Conservation (phyloP, 2,329 filamentous ascomycete genomes). For the Colletotrichum horii region DNA sequence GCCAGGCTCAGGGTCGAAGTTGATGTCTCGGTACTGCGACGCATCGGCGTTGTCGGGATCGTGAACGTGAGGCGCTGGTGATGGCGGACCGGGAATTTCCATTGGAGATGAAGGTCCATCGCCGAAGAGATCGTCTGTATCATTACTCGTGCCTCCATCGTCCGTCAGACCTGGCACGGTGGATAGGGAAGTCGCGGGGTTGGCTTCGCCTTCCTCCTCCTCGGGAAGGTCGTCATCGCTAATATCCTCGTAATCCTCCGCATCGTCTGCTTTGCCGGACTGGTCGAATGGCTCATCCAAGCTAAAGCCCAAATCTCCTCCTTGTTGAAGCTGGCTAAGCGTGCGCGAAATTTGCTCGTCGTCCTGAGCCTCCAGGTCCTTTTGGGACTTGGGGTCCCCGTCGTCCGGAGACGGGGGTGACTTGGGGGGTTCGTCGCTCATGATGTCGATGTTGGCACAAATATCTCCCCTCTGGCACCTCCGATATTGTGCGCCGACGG, state of each 20-base stretch:
- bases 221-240: slow-evolving; percentile 90
- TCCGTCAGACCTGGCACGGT: slow-evolving; percentile 59
- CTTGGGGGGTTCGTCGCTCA: slow-evolving; percentile 21
- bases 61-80: slow-evolving; percentile 48
- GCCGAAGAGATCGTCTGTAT: slow-evolving; percentile 73
- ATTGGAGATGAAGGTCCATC: slow-evolving; percentile 58
- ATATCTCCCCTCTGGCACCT: slow-evolving; percentile 17
- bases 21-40: slow-evolving; percentile 46
- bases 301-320: slow-evolving; percentile 41
- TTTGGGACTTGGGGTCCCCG: slow-evolving; percentile 46
- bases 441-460: slow-evolving; percentile 11
- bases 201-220: slow-evolving; percentile 67
- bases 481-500: slow-evolving; percentile 12
- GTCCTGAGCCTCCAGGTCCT: slow-evolving; percentile 54
- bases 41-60: slow-evolving; percentile 42
- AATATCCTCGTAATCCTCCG: slow-evolving; percentile 89
- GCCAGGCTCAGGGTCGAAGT: slow-evolving; percentile 50
- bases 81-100: slow-evolving; percentile 47
- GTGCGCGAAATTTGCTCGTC: slow-evolving; percentile 51
- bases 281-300: slow-evolving; percentile 62
- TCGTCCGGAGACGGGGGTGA: slow-evolving; percentile 32
- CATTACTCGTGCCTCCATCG: slow-evolving; percentile 64
- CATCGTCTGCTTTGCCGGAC: slow-evolving; percentile 87
- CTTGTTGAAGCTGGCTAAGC: slow-evolving; percentile 46
- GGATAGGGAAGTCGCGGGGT: slow-evolving; percentile 47